These are phyloP conservation scores for Cephaloascus albidus DNA, from an alignment of 805 yeast species.

Conservation along the genomic window DNA sequence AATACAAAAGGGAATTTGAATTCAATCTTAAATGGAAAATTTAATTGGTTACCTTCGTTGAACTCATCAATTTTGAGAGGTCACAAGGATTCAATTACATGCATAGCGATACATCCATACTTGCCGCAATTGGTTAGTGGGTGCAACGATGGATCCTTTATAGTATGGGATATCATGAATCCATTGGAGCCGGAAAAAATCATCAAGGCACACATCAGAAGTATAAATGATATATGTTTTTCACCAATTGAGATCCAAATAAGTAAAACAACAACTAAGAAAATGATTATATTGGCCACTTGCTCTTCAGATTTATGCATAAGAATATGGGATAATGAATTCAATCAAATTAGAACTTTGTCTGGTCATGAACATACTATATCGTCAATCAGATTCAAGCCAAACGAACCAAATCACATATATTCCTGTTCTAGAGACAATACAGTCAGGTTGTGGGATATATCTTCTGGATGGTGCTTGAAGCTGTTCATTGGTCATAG, in stretches of 20 bases:
- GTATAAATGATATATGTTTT: conserved; percentile 50
- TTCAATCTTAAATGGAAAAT: conserved; percentile 10
- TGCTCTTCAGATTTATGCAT: conserved; percentile 46
- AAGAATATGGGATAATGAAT: conserved; percentile 64
- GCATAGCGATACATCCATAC: conserved; percentile 67
- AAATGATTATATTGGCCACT: conserved; percentile 29
- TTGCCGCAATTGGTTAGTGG: conserved; percentile 58
- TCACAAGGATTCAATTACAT: conserved; percentile 51
- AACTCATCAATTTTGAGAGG: conserved; percentile 36
- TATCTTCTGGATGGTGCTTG: conserved; percentile 56
- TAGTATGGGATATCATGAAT: conserved; percentile 64
- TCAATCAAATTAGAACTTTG: conserved; percentile 49
- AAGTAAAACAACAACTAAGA: conserved; percentile 6
- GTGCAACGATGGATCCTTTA: conserved; percentile 62
- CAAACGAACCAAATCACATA: conserved; percentile 32
- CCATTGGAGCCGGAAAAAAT: conserved; percentile 50
- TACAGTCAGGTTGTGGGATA: conserved; percentile 57
- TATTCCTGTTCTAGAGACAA: conserved; percentile 60
- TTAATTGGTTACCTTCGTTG: conserved; percentile 56
- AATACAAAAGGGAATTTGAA: not conserved
- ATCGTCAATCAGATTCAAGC: conserved; percentile 49
- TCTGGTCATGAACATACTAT: conserved; percentile 87
- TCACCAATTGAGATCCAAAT: conserved; percentile 30
- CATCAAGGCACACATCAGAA: conserved; percentile 68
- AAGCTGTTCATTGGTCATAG: conserved; percentile 69